Conservation (phyloP, 192 early-diverging fungal genomes). For the Linnemannia elongata region DNA sequence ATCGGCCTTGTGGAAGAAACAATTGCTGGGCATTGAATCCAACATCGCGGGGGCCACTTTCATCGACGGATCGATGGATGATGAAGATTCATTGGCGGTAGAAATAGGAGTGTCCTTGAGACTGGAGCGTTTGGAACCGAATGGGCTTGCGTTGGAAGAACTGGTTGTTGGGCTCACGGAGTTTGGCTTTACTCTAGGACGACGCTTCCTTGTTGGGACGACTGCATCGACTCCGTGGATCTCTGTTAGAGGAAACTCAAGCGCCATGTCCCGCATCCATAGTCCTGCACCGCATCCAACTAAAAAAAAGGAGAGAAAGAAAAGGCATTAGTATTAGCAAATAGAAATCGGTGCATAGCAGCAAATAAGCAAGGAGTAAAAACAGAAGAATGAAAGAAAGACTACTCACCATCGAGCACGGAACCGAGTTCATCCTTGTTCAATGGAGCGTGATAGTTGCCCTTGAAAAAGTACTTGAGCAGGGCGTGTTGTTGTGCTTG, state of each 20-base stretch:
- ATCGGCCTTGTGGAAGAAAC: constrained; percentile 59
- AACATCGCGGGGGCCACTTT: neutral
- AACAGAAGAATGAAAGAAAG: neutral
- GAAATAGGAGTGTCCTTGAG: neutral
- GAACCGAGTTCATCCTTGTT: constrained; percentile 37
- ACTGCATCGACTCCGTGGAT: constrained; percentile 46
- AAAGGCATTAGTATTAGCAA: neutral
- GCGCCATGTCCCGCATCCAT: constrained; percentile 57
- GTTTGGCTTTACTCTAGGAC: neutral
- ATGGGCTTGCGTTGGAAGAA: neutral
- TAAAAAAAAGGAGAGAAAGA: constrained; percentile 5
- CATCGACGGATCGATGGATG: neutral
- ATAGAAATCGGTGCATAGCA: neutral
- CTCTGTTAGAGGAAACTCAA: constrained; percentile 49
- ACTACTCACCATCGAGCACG: constrained; percentile 45
- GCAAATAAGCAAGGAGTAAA: neutral
- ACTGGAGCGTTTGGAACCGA: neutral
- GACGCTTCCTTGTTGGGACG: constrained; percentile 40
- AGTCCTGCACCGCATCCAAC: constrained; percentile 46
- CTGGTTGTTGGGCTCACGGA: neutral
- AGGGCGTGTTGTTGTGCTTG: constrained; percentile 44
- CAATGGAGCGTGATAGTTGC: constrained; percentile 48
- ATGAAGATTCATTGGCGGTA: neutral
- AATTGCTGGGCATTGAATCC: constrained; percentile 58
- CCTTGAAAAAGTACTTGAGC: constrained; percentile 50